Evolutionary conservation across 2,329 filamentous ascomycete genomes (phyloP).

Genomic region (Aspergillus bombycis): DNA sequence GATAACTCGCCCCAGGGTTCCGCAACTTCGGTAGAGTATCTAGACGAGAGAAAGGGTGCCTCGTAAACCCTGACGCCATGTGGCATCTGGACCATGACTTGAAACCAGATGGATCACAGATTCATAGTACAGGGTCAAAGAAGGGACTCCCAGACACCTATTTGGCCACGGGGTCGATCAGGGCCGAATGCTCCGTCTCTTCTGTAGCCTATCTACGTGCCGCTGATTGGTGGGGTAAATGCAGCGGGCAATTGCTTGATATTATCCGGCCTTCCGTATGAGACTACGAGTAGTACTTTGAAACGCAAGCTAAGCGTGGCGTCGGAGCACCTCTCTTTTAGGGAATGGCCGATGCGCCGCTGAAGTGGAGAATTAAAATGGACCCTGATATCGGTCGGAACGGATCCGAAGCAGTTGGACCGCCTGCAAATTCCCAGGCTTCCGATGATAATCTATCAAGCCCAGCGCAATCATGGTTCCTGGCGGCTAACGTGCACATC

Average conservation of each 20-base stretch:
- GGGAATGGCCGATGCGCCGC: constrained; percentile 2
- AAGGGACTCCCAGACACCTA: background rate
- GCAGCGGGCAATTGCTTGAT: background rate
- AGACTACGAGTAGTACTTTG: background rate
- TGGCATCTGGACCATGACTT: background rate
- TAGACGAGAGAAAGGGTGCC: background rate
- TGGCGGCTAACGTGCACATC: background rate
- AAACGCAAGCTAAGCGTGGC: background rate
- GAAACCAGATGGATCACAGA: background rate
- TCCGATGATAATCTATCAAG: background rate
- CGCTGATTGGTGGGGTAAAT: background rate
- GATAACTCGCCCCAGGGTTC: background rate
- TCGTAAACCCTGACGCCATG: background rate
- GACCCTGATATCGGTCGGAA: constrained; percentile 1
- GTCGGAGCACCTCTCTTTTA: constrained; percentile 2
- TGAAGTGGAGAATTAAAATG: constrained; percentile 3
- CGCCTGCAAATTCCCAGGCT: background rate
- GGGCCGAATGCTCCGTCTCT: background rate
- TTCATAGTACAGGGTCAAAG: background rate
- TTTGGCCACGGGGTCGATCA: background rate
- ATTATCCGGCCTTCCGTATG: background rate
- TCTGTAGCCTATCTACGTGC: background rate
- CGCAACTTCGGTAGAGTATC: background rate
- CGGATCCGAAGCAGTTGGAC: background rate
- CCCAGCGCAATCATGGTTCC: background rate